phyloP scores from a whole-genome alignment of 1,139 yeast species.

The Nakaseomyces glabratus region DNA sequence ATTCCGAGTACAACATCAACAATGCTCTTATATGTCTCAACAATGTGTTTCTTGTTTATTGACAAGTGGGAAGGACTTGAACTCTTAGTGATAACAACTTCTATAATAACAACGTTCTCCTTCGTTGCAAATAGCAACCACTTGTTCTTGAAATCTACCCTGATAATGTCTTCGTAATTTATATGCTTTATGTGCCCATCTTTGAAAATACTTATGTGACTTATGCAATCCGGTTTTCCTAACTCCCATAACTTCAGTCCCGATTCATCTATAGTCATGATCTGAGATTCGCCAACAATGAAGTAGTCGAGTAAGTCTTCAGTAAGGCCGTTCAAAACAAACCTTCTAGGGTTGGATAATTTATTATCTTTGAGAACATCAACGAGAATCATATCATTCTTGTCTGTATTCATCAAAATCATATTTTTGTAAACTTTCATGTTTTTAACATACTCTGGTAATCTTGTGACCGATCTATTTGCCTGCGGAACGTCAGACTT shows the following conservation, averaged over 20 bases:
- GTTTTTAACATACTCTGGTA: background rate
- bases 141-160: conserved; percentile 24
- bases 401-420: background rate
- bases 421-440: conserved; percentile 1
- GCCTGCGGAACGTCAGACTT: background rate
- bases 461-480: background rate
- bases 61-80: conserved; percentile 1
- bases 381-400: background rate
- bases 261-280: conserved; percentile 3
- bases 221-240: conserved; percentile 2
- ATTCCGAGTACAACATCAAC: conserved; percentile 24
- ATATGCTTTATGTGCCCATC: conserved; percentile 2
- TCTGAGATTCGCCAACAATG: background rate
- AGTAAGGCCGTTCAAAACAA: background rate
- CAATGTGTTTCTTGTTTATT: background rate
- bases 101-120: conserved; percentile 3
- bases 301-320: background rate
- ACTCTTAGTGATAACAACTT: conserved; percentile 4
- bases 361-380: background rate
- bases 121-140: conserved; percentile 9
- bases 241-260: conserved; percentile 5
- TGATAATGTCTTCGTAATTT: conserved; percentile 14
- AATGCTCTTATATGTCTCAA: conserved; percentile 9
- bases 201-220: conserved; percentile 4
- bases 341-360: background rate